These are phyloP conservation scores for Sindora glabra DNA, from an alignment of 306 rosid species.

Conservation along the genomic window DNA sequence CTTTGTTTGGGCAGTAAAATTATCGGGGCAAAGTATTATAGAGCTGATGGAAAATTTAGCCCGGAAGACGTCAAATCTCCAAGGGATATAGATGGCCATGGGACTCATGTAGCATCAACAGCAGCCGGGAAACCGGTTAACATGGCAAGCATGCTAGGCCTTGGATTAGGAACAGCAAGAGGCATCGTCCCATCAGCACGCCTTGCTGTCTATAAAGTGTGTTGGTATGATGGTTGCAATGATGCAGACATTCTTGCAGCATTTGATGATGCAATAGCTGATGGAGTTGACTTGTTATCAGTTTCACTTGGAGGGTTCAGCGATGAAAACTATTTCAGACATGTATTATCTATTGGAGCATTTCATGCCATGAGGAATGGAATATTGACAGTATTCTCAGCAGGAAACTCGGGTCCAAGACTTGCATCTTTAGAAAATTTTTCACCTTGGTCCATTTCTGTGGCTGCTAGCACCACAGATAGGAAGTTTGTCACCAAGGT, in stretches of 20 bases:
- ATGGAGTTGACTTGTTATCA: slow-evolving; percentile 44
- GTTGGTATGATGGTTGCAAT: slow-evolving; percentile 25
- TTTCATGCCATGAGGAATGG: slow-evolving; percentile 48
- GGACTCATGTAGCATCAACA: slow-evolving; percentile 43
- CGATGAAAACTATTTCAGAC: background rate
- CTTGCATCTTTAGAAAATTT: background rate
- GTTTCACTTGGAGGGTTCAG: slow-evolving; percentile 11
- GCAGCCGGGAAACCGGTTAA: slow-evolving; percentile 34
- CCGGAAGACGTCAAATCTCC: slow-evolving; percentile 23
- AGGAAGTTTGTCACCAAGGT: slow-evolving; percentile 30
- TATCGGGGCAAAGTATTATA: slow-evolving; percentile 42
- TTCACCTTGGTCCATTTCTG: slow-evolving; percentile 46
- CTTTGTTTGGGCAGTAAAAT: slow-evolving; percentile 28
- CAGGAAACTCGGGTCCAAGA: slow-evolving; percentile 29
- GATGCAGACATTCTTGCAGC: slow-evolving; percentile 39
- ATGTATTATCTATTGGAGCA: slow-evolving; percentile 21
- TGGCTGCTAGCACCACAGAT: slow-evolving; percentile 46
- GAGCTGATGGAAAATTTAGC: background rate
- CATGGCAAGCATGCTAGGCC: slow-evolving; percentile 30
- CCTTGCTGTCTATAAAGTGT: slow-evolving; percentile 46
- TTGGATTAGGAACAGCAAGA: slow-evolving; percentile 35
- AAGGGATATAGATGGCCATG: slow-evolving; percentile 37
- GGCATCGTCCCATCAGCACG: slow-evolving; percentile 48
- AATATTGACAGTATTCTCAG: slow-evolving; percentile 21
- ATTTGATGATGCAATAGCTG: slow-evolving; percentile 48